These are phyloP conservation scores for Inosperma sp. DNA, from an alignment of 768 basidiomycete species.

Conservation along the genomic window DNA sequence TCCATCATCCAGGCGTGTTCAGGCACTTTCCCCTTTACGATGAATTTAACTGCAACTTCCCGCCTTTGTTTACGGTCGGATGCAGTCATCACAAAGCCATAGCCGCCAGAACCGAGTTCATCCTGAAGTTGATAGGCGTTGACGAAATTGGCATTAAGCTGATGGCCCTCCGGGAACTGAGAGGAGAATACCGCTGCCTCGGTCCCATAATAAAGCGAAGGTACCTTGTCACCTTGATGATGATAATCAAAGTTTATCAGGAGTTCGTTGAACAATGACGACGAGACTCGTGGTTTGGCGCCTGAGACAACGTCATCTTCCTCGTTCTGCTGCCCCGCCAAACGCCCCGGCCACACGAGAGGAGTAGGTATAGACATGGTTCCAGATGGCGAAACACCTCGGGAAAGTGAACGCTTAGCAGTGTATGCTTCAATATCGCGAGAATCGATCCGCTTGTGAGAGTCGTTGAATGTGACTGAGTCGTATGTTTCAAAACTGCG, in stretches of 20 bases:
- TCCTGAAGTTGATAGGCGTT: slow-evolving; percentile 58
- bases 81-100: slow-evolving; percentile 93
- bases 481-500: slow-evolving; percentile 2
- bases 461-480: not conserved
- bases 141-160: slow-evolving; percentile 57
- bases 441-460: not conserved
- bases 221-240: not conserved
- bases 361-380: not conserved
- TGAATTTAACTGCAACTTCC: slow-evolving; percentile 94
- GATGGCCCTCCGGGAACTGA: slow-evolving; percentile 57
- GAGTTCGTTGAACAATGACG: slow-evolving; percentile 10
- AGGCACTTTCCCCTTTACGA: slow-evolving; percentile 72
- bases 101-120: slow-evolving; percentile 87
- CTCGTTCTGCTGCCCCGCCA: not conserved
- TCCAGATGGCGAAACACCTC: not conserved
- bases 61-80: slow-evolving; percentile 49
- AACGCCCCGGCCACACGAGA: not conserved
- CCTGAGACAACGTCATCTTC: not conserved
- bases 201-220: slow-evolving; percentile 24
- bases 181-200: slow-evolving; percentile 34
- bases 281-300: not conserved
- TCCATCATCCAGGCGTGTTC: slow-evolving; percentile 61
- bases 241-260: slow-evolving; percentile 11
- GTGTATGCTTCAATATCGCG: not conserved
- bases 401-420: slow-evolving; percentile 5